A percentile compares a stretch with the other conserved stretches of the same genome.
Conservation (phyloP, 2,329 filamentous ascomycete species). For the Trichoderma atroviride region DNA sequence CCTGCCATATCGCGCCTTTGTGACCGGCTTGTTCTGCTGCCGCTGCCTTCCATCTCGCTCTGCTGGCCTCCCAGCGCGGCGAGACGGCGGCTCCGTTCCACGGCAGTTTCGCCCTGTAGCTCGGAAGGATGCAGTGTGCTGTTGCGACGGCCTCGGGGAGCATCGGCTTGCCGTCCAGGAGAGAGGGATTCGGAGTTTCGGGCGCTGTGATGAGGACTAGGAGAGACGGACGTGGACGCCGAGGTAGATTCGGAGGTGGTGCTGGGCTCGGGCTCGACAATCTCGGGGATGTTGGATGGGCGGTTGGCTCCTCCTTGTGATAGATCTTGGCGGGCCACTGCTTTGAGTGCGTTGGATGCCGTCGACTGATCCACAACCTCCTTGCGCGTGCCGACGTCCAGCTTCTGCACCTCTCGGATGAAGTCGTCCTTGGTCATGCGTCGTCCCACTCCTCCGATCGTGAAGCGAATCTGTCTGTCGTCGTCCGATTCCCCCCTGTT, state of each 20-base stretch:
- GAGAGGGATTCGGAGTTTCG: conserved; percentile 31
- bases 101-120: conserved; percentile 63
- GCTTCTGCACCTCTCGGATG: conserved; percentile 70
- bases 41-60: conserved; percentile 41
- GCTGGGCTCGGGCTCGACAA: conserved; percentile 30
- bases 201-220: conserved; percentile 5
- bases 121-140: conserved; percentile 29
- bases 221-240: conserved; percentile 19
- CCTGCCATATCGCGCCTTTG: conserved; percentile 37
- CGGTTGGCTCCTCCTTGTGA: conserved; percentile 25
- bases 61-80: conserved; percentile 52
- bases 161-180: conserved; percentile 25
- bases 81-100: conserved; percentile 68
- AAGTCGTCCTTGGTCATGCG: conserved; percentile 83
- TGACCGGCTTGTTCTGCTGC: background rate
- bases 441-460: conserved; percentile 69
- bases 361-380: conserved; percentile 57
- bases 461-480: conserved; percentile 74
- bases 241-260: conserved; percentile 30
- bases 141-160: conserved; percentile 23
- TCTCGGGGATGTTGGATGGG: conserved; percentile 29
- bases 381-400: conserved; percentile 66
- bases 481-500: conserved; percentile 59
- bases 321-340: conserved; percentile 49
- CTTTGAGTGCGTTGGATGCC: conserved; percentile 53